Conservation (phyloP, 495 filamentous ascomycete genomes). For the Xylaria sp. region DNA sequence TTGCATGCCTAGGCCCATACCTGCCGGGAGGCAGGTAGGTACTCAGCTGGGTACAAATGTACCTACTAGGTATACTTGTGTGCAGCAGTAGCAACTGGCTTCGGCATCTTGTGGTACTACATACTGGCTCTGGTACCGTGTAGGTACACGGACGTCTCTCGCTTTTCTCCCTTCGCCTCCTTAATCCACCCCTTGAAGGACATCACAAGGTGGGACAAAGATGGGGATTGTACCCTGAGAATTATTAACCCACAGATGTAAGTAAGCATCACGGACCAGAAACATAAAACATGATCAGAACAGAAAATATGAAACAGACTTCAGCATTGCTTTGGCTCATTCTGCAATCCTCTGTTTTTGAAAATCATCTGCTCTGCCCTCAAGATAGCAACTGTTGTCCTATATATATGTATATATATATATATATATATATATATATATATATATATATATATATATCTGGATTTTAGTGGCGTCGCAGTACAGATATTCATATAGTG, state of each 20-base stretch:
- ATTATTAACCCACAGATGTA: too few relatives aligned
- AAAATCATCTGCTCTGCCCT: too few relatives aligned
- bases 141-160: neutral
- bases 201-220: neutral
- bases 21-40: neutral
- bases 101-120: neutral
- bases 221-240: neutral
- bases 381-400: too few relatives aligned
- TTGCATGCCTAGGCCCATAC: neutral
- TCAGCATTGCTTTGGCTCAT: neutral
- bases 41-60: neutral
- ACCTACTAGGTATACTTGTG: neutral
- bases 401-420: too few relatives aligned
- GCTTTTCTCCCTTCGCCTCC: constrained; percentile 2
- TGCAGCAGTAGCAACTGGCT: neutral
- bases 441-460: neutral
- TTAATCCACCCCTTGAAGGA: neutral
- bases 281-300: neutral
- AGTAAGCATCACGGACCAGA: neutral
- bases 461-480: neutral
- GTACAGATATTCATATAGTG: neutral
- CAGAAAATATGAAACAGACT: neutral
- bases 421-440: too few relatives aligned
- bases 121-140: neutral
- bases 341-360: too few relatives aligned